Evolutionary conservation across 1,284 basidiomycete species (phyloP).

Genomic region (Phellinidium pouzarii): DNA sequence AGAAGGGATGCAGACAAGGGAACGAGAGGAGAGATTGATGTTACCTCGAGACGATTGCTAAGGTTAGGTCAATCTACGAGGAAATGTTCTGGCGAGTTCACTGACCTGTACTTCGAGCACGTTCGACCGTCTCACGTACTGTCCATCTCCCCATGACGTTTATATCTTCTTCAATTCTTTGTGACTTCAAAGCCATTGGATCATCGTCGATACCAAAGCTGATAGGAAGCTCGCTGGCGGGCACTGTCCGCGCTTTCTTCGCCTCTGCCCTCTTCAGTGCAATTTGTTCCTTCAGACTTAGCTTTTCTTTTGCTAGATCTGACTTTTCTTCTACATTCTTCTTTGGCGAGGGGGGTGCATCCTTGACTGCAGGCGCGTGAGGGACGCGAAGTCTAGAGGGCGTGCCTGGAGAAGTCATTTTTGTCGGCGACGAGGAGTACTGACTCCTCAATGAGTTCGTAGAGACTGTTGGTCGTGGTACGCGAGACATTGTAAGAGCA

Average conservation of each 20-base stretch:
- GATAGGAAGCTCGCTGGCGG: conserved; percentile 22
- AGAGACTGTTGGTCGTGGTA: conserved; percentile 11
- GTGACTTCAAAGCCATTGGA: conserved; percentile 29
- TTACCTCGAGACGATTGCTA: conserved; percentile 33
- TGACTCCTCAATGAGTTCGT: conserved; percentile 6
- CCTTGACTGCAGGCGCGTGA: neutral
- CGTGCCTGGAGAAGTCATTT: neutral
- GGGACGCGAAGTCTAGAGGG: conserved; percentile 3
- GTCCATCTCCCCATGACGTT: conserved; percentile 59
- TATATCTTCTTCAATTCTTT: conserved; percentile 39
- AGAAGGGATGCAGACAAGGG: conserved; percentile 62
- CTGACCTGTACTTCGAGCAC: conserved; percentile 68
- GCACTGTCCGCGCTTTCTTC: conserved; percentile 41
- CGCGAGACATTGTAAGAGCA: conserved; percentile 10
- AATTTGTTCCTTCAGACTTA: conserved; percentile 68
- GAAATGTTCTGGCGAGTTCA: conserved; percentile 18
- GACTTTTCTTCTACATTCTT: conserved; percentile 4
- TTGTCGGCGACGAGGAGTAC: neutral
- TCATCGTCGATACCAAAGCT: conserved; percentile 37
- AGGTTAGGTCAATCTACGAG: neutral
- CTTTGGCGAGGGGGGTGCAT: neutral
- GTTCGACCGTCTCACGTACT: conserved; percentile 69
- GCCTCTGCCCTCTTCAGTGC: conserved; percentile 68
- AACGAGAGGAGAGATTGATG: conserved; percentile 66
- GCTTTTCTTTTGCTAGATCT: conserved; percentile 8